Base-by-base conservation (phyloP, 2,329 filamentous ascomycete genomes). In the Sclerotinia nivalis region DNA sequence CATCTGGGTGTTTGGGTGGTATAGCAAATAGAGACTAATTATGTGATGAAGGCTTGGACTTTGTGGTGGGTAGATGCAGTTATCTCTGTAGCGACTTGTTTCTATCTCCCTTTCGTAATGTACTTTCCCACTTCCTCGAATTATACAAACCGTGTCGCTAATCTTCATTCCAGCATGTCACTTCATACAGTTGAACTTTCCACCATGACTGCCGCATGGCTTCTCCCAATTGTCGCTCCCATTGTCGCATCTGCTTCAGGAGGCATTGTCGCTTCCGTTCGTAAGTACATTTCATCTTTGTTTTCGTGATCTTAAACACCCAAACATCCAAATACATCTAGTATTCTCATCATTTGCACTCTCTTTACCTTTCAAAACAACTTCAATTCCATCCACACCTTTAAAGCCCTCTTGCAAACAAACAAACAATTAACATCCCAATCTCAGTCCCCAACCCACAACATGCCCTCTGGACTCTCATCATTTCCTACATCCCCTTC, bases 401-500 rank as follows among this genome's bases (percentile, higher is more conserved):
- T 22, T 13, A 5, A 43, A 25, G 2, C 37, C 22, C 22, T 18
- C n/a, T 34, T 18, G 7, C 31, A 15, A 59, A 15, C 7, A 43
- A 25, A 20, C 34, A 20, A 59, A 10, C n/a, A 43, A 43, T 37
- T 59, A 40, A 59, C 56, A 43, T 8, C 37, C 20, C 47, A 49
- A 49, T n/a, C 22, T 2, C 56, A 59, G 56, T 93, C 0, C 83
- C 84, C 1, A 81, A 88, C 72, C 79, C 80, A 0, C 78, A 83
- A 25, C 83, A 88, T 73, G 87, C 87, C 5, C 77, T 90, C 28
- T 85, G 84, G 50, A 92, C 90, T 0, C 75, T 92, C 31, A 80
- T 91, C n/a, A 82, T 82, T 22, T 88, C 84, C 4, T 93, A 92
- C 76, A 81, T 91, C 22, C 85, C 92, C 73, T 92, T 88, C 88